These are phyloP conservation scores for Paraglomus occultum DNA, from an alignment of 192 early-diverging fungal species.

Conservation along the genomic window DNA sequence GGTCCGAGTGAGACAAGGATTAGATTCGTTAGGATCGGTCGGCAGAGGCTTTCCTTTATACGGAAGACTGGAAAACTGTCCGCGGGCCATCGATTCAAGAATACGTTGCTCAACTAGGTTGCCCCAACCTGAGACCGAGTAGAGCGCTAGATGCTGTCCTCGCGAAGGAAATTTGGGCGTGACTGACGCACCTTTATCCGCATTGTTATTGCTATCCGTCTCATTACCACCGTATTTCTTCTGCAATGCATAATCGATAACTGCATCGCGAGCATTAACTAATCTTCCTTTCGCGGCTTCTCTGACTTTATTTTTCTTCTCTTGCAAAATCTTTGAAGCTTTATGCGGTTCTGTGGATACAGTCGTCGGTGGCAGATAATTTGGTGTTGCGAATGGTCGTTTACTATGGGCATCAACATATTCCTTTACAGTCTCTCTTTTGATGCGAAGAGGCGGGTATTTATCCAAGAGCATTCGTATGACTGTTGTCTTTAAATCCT, in stretches of 20 bases:
- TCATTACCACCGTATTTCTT: not conserved
- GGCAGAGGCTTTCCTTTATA: constrained; percentile 33
- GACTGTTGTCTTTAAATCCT: constrained; percentile 26
- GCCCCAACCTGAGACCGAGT: constrained; percentile 20
- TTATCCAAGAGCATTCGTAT: constrained; percentile 36
- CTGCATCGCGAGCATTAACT: constrained; percentile 26
- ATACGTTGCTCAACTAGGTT: constrained; percentile 29
- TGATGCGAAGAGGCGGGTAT: constrained; percentile 33
- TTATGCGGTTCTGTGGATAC: not conserved
- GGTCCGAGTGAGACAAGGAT: constrained; percentile 34
- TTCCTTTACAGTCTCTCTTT: constrained; percentile 27
- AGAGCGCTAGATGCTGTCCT: not conserved
- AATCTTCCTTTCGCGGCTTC: constrained; percentile 24
- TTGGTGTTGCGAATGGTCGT: no score
- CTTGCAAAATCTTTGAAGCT: not conserved
- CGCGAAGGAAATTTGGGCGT: not conserved
- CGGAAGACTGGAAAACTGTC: constrained; percentile 31
- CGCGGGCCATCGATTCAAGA: constrained; percentile 26
- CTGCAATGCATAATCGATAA: constrained; percentile 25
- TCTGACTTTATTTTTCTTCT: constrained; percentile 15
- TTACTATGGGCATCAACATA: constrained; percentile 3
- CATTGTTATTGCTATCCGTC: no score
- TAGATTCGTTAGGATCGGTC: constrained; percentile 19
- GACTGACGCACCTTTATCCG: no score
- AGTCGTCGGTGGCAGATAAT: not conserved